These are phyloP conservation scores for Phytophthora macrochlamydospora DNA, from an alignment of 352 stramenopile genomes.

Conservation along the genomic window DNA sequence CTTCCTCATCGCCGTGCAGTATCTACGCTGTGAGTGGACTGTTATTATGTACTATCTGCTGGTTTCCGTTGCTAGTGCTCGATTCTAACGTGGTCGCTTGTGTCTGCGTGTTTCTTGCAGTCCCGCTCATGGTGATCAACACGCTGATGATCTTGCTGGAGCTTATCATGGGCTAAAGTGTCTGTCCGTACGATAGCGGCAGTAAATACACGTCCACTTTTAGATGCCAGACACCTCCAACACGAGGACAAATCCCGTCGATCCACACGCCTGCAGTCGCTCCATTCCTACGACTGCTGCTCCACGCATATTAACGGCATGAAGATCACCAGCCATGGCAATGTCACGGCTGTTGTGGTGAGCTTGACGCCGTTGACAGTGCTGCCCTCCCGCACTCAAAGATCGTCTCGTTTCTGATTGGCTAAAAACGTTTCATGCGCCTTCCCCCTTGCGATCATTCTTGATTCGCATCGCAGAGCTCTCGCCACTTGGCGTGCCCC, in stretches of 20 bases:
- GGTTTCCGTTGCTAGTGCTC: background rate
- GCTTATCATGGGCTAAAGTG: constrained; percentile 67
- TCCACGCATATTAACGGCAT: too few relatives aligned
- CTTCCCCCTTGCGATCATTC: constrained; percentile 28
- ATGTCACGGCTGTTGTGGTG: too few relatives aligned
- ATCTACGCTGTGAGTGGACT: constrained; percentile 68
- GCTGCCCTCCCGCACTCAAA: background rate
- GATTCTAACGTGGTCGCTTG: background rate
- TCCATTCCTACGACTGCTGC: too few relatives aligned
- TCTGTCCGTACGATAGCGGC: background rate
- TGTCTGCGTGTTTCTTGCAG: constrained; percentile 27
- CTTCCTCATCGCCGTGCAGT: constrained; percentile 86
- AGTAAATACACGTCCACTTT: background rate
- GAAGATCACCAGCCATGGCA: too few relatives aligned
- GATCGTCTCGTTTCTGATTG: background rate
- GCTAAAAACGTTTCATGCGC: constrained; percentile 15
- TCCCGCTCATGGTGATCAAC: constrained; percentile 85
- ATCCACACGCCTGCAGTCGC: too few relatives aligned
- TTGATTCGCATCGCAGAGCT: constrained; percentile 29
- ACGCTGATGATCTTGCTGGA: constrained; percentile 83
- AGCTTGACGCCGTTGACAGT: too few relatives aligned
- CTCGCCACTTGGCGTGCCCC: background rate
- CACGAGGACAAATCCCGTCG: background rate
- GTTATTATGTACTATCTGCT: background rate
- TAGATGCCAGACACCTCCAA: too few relatives aligned